Base-by-base conservation (phyloP, 768 basidiomycete species). In the Crucibulum laeve region DNA sequence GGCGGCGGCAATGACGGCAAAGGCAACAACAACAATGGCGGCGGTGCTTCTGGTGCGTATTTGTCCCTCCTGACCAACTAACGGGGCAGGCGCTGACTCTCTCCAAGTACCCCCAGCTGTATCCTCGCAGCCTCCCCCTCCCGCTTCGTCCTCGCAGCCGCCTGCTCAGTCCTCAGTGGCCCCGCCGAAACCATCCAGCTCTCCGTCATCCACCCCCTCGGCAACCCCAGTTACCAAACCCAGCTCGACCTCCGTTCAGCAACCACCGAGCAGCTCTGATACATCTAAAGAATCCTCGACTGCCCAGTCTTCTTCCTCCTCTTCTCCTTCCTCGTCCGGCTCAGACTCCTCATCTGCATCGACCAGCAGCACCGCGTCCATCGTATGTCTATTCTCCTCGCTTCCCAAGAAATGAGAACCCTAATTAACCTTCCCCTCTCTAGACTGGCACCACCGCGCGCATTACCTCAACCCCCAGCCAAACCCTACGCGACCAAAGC, bases 301-400 rank as follows among this genome's bases (percentile, higher is more conserved):
- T 10, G 38, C 53, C 8, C 45, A 50, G 11, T 51, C 36, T 22
- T 10, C 47, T 22, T 37, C 57, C 14, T 14, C 55, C 13, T 43
- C 54, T 8, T 45, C 53, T 14, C 49, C 26, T 21, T 14, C 47
- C 18, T 34, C 56, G 21, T 48, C 48, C 19, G 34, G 42, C 23
- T 15, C 48, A n/a, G 23, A 36, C 23, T 44, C 54, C 6, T 25
- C 49, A 42, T 50, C 53, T n/a, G 24, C 54, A 18, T 44, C 51
- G n/a, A 13, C 46, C 4, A 38, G 42, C 5, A 28, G 26, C 25
- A 42, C 47, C 25, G 25, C 44, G 6, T 21, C 46, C 24, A 10
- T 26, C 34, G 57, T 61, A 25, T 23, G 52, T 47, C 7, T 38
- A 15, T 38, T 43, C 19, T 14, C 6, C 26, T 43, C 18, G 8